Percentiles rank a stretch among this genome's conserved stretches.
These are phyloP conservation scores for Phylloporus scabripes DNA, from an alignment of 768 basidiomycete species.

Conservation along the genomic window DNA sequence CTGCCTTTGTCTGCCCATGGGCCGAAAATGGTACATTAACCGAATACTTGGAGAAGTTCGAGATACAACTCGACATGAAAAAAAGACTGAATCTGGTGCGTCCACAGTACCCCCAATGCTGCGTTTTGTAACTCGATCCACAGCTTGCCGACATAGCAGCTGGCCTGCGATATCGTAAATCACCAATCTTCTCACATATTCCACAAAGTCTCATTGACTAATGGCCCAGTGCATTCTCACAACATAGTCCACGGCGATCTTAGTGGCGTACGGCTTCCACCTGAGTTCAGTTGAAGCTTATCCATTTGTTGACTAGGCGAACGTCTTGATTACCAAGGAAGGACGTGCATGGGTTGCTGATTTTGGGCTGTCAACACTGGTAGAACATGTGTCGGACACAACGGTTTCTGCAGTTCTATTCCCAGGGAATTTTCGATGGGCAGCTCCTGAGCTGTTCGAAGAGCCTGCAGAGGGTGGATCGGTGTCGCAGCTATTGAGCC, in stretches of 20 bases:
- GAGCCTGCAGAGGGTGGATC: neutral
- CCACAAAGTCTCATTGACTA: neutral
- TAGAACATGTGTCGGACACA: slow-evolving; percentile 7
- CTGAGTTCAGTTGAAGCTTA: neutral
- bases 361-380: slow-evolving; percentile 27
- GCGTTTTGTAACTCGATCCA: neutral
- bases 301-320: slow-evolving; percentile 7
- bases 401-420: slow-evolving; percentile 2
- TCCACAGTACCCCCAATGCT: neutral
- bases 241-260: slow-evolving; percentile 37
- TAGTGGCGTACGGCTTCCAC: slow-evolving; percentile 24
- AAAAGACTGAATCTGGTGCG: slow-evolving; percentile 18
- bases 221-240: slow-evolving; percentile 18
- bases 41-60: slow-evolving; percentile 24
- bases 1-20: slow-evolving; percentile 34
- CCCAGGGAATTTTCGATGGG: slow-evolving; percentile 27
- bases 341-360: slow-evolving; percentile 24
- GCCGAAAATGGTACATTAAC: slow-evolving; percentile 28
- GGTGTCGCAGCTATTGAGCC: slow-evolving; percentile 6
- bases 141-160: slow-evolving; percentile 24
- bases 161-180: slow-evolving; percentile 21
- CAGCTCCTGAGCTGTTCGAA: slow-evolving; percentile 24
- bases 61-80: slow-evolving; percentile 6
- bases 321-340: slow-evolving; percentile 14
- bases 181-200: neutral